Base-by-base conservation (phyloP, 441 rosid genomes). In the Biscutella laevigata region DNA sequence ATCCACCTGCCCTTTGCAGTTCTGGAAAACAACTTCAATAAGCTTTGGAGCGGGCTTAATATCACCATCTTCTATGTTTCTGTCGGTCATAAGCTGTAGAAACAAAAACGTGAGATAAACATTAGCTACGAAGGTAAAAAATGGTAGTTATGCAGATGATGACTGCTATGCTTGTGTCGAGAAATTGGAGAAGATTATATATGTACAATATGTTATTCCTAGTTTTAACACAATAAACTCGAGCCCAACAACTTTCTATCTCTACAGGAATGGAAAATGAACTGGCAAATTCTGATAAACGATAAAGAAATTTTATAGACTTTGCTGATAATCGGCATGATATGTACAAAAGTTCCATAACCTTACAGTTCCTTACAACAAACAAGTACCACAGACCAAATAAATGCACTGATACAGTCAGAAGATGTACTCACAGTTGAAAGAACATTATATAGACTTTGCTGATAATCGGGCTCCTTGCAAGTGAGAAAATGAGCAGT, bases 21-120 rank as follows among this genome's bases (percentile, higher is more conserved):
- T 89, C 78, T 94, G 97, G 59, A 94, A 81, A 67, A 94, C 80
- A 47, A 94, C 96, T 72, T 88, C 88, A 66, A 94, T 81, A 61
- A 94, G 88, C 80, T 94, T 94, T 56, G 99, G 99, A 53, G 97
- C 99, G 14, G 99, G 86, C 66, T 80, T 96, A 66, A 89, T 80
- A 61, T 89, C 97, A 61, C 65, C 63, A 59, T 94, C 99, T 72
- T 94, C 97, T 66, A 89, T 77, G 72, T 84, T 89, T 70, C 65
- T 66, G 68, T 89, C 99, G 13, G 84, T 68, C 88, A 94, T 73
- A 34, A 86, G 73, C 99, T 94, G 76, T 40, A 55, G 21, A 70
- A 67, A 19, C 5, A 10, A 15, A 67, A 60, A 42, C 19, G 21
- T 39, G 41, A 54, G 34, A 48, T 30, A 54, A 47, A 47, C 2